Percentiles rank a stretch among this genome's conserved stretches.
Conservation (phyloP, 345 rosid genomes). For the Nasturtium officinale region DNA sequence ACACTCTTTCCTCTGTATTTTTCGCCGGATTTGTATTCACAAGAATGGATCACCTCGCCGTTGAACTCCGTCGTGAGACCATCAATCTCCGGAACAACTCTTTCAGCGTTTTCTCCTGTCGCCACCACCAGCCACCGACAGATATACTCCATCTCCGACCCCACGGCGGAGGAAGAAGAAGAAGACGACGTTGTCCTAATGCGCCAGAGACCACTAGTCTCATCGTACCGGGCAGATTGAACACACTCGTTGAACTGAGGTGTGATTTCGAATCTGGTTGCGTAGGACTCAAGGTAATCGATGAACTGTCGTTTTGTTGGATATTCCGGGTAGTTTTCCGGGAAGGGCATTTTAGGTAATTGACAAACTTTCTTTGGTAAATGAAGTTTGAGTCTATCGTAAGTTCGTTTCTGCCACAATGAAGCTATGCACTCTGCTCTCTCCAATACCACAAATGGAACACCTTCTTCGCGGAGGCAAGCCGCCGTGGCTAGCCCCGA, state of each 20-base stretch:
- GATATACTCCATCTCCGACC: slow-evolving; percentile 70
- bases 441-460: slow-evolving; percentile 73
- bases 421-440: slow-evolving; percentile 85
- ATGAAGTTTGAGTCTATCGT: slow-evolving; percentile 80
- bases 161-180: background rate
- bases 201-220: slow-evolving; percentile 79
- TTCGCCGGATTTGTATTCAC: slow-evolving; percentile 80
- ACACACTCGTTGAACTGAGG: slow-evolving; percentile 87
- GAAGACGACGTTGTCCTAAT: slow-evolving; percentile 54
- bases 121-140: slow-evolving; percentile 97
- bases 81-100: slow-evolving; percentile 68
- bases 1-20: slow-evolving; percentile 67
- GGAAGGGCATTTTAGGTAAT: slow-evolving; percentile 78
- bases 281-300: slow-evolving; percentile 71
- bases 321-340: slow-evolving; percentile 71
- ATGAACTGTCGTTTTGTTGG: slow-evolving; percentile 79
- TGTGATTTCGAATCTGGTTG: slow-evolving; percentile 57
- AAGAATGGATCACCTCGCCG: slow-evolving; percentile 71
- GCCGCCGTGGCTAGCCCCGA: slow-evolving; percentile 85
- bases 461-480: slow-evolving; percentile 68
- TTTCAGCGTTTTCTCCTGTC: slow-evolving; percentile 92
- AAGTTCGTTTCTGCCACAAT: slow-evolving; percentile 75
- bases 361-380: slow-evolving; percentile 80
- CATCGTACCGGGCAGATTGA: slow-evolving; percentile 73
- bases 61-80: slow-evolving; percentile 63